These are phyloP conservation scores for Avena eriantha DNA, from an alignment of 176 grass and related monocot genomes.

Conservation along the genomic window DNA sequence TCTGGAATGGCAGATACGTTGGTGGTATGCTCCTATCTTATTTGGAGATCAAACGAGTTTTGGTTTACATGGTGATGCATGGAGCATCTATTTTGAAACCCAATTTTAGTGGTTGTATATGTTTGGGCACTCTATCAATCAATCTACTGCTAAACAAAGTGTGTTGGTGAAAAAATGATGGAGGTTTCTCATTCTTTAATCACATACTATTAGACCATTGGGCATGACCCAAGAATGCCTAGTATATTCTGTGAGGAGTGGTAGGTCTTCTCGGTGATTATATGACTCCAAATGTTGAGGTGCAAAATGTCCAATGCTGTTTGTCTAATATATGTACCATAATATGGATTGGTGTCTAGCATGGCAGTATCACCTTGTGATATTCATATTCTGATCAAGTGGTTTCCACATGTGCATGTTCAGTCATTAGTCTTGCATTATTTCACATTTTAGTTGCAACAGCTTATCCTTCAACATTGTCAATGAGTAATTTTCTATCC, in stretches of 20 bases:
- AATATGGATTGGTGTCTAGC: background rate
- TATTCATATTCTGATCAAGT: slow-evolving; percentile 11
- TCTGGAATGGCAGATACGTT: slow-evolving; percentile 83
- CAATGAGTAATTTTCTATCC: background rate
- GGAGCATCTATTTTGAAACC: background rate
- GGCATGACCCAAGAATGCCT: background rate
- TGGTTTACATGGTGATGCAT: background rate
- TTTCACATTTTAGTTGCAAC: slow-evolving; percentile 28
- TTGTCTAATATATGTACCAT: no score
- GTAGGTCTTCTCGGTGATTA: background rate
- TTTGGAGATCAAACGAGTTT: background rate
- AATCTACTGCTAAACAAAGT: slow-evolving; percentile 14
- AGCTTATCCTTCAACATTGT: background rate
- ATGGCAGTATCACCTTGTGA: background rate
- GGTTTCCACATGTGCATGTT: background rate
- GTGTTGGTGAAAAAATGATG: background rate
- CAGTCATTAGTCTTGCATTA: slow-evolving; percentile 14
- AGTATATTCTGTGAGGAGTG: background rate
- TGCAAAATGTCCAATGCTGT: background rate
- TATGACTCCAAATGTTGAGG: background rate
- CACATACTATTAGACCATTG: background rate
- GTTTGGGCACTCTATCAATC: background rate
- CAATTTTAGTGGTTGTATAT: slow-evolving; percentile 9
- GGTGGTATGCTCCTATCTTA: slow-evolving; percentile 51
- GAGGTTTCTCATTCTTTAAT: background rate